phyloP scores from a whole-genome alignment of 345 rosid genomes.

The Moringa oleifera region DNA sequence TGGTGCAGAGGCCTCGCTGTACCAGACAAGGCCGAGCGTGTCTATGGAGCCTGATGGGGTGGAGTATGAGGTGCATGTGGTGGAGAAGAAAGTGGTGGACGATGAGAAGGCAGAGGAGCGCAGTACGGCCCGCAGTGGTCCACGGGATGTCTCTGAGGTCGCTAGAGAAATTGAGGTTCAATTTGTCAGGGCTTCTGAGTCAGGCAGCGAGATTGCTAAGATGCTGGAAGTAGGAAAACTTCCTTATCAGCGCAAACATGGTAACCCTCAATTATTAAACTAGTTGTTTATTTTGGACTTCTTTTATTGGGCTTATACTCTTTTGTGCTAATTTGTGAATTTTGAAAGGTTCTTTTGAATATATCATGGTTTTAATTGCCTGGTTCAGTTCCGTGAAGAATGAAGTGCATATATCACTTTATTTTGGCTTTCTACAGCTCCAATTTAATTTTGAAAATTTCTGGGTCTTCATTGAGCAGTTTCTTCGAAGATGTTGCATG shows the following conservation, averaged over 20 bases:
- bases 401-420: not conserved
- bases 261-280: conserved; percentile 21
- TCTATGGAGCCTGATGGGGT: conserved; percentile 38
- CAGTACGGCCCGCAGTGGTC: conserved; percentile 20
- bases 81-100: conserved; percentile 79
- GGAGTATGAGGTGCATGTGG: conserved; percentile 73
- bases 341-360: not conserved
- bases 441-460: conserved; percentile 10
- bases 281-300: too few species aligned
- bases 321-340: too few species aligned
- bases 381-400: too few species aligned
- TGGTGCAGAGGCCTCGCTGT: conserved; percentile 18
- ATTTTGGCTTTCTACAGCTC: conserved; percentile 10
- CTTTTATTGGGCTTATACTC: not conserved
- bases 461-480: conserved; percentile 31
- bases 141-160: conserved; percentile 48
- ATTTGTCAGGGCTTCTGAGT: conserved; percentile 76
- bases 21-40: conserved; percentile 29
- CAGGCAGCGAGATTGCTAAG: conserved; percentile 71
- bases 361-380: not conserved
- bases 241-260: conserved; percentile 73
- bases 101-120: conserved; percentile 37
- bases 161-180: conserved; percentile 61
- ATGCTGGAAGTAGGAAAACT: conserved; percentile 88
- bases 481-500: conserved; percentile 60